Evolutionary conservation across 2,329 filamentous ascomycete genomes (phyloP), one percentile per base, ranked within the genome.

Genomic region (Beauveria caledonica): DNA sequence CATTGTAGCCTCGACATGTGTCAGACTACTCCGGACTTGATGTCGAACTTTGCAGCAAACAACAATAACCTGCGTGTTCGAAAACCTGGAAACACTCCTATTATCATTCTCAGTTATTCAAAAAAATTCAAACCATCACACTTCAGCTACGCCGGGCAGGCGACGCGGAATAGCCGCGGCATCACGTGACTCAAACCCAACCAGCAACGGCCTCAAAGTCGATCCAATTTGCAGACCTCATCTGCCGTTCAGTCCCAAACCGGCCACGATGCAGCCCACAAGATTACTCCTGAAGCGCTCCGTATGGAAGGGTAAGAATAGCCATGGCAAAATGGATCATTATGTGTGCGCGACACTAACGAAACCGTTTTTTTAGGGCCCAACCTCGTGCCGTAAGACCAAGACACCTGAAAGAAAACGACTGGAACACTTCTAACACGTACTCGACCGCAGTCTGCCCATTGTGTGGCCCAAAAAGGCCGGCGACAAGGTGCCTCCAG

Each of bases 251-350:
- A 59, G 29, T 23, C 27, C 15, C 29, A 50, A 58, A 29, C 11
- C 60, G 67, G 64, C 63, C 58, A 77, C 67, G 69, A 92, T 92
- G 88, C 81, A 86, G 72, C 81, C 86, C 64, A 90, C 88, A 67
- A 79, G 85, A 69, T 79, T 78, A 68, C 80, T 90, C 19, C 72
- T 89, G 42, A 86, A 86, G 76, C 87, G 90, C 67, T 94, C 90
- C 54, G 86, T 92, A 69, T 95, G 90, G 90, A 95, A 95, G 82
- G 90, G 90, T 92, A 75, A 66, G 75, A 60, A 15, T 40, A 27
- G 21, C 2, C 3, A 29, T 19, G 33, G 21, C 25, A 8, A 7
- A 11, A 52, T 15, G 45, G 10, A 9, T 42, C 27, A 19, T 9
- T 19, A 3, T 21, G 1, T 21, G 48, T 21, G n/a, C 5, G 1